These are phyloP conservation scores for Pluteus cervinus DNA, from an alignment of 768 basidiomycete species.

Conservation along the genomic window DNA sequence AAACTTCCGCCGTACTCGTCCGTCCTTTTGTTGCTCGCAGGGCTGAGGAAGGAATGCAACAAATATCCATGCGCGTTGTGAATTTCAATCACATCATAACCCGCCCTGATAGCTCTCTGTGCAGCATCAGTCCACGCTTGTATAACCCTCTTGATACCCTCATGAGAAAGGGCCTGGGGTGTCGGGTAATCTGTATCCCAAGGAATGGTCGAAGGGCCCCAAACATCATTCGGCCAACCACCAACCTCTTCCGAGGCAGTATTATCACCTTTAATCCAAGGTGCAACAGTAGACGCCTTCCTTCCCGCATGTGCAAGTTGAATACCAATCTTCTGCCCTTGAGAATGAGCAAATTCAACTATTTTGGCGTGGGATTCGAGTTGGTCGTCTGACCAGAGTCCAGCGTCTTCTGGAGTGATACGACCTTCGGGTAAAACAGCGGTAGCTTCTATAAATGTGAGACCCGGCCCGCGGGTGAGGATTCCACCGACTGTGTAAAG, in stretches of 20 bases:
- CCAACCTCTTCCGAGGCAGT: constrained; percentile 29
- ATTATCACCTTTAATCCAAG: constrained; percentile 44
- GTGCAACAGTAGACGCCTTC: constrained; percentile 61
- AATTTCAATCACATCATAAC: constrained; percentile 57
- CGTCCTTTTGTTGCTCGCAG: constrained; percentile 53
- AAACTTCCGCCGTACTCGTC: constrained; percentile 69
- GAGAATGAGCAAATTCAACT: constrained; percentile 68
- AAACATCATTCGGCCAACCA: constrained; percentile 52
- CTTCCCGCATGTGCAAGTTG: constrained; percentile 75
- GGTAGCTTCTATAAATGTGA: constrained; percentile 61
- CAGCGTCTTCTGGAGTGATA: constrained; percentile 61
- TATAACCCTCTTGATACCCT: constrained; percentile 52
- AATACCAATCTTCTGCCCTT: constrained; percentile 63
- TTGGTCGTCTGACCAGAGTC: constrained; percentile 62
- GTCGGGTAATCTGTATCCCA: constrained; percentile 35
- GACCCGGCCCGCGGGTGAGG: constrained; percentile 45
- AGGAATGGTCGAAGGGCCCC: constrained; percentile 49
- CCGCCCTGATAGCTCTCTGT: constrained; percentile 48
- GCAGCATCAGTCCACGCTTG: constrained; percentile 48
- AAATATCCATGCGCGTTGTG: constrained; percentile 65
- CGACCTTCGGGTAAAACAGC: constrained; percentile 55
- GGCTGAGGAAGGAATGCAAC: constrained; percentile 51
- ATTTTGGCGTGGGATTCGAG: constrained; percentile 39
- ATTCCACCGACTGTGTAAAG: constrained; percentile 45
- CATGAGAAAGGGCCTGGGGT: constrained; percentile 51